These are phyloP conservation scores for Gastrodia elata DNA, from an alignment of 106 monocot genomes.

Conservation along the genomic window DNA sequence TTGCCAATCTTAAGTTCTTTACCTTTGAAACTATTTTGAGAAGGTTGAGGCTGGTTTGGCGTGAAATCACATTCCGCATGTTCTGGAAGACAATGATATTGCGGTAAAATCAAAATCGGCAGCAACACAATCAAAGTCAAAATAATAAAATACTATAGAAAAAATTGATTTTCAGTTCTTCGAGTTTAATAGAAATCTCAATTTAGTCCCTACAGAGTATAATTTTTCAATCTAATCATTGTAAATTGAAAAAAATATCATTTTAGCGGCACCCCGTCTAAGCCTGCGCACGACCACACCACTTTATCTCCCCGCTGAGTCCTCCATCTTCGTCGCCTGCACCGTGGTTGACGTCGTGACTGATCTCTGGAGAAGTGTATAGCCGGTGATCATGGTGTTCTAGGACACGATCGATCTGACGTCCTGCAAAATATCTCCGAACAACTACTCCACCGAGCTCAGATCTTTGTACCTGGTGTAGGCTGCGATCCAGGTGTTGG, in stretches of 20 bases:
- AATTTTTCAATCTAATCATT: no score
- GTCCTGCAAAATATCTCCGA: constrained; percentile 9
- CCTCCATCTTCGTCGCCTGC: no score
- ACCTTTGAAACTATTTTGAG: constrained; percentile 13
- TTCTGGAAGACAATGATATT: background rate
- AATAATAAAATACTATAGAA: no score
- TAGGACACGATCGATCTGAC: constrained; percentile 26
- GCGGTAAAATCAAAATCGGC: background rate
- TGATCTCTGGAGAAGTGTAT: constrained; percentile 8
- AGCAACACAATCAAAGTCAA: background rate
- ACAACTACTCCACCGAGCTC: constrained; percentile 15
- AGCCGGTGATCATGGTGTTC: constrained; percentile 35
- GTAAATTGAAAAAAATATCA: no score
- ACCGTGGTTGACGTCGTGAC: no score
- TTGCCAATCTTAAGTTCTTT: constrained; percentile 27
- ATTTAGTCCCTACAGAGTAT: no score
- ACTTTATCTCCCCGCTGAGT: no score
- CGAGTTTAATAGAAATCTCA: no score
- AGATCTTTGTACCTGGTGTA: constrained; percentile 34
- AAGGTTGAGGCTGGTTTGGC: constrained; percentile 7
- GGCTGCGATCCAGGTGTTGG: constrained; percentile 28
- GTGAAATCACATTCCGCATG: background rate
- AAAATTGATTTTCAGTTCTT: no score
- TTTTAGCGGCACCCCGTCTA: constrained; percentile 9
- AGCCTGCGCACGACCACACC: background rate